A percentile compares a stretch with the other conserved stretches of the same genome.
Evolutionary conservation across 345 rosid species (phyloP).

Genomic region (Melaleuca alternifolia): DNA sequence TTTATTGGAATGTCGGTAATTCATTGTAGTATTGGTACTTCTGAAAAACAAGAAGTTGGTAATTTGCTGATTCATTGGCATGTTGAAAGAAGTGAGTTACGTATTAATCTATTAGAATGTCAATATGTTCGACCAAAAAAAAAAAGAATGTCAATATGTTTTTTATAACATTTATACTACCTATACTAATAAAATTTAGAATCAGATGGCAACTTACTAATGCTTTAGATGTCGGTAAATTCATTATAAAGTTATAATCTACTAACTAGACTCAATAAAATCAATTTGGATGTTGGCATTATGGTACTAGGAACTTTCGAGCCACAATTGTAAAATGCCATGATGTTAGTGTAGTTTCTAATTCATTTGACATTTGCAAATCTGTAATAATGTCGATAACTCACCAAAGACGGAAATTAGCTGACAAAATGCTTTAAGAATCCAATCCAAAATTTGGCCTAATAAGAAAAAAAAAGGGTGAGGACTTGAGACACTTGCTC

Average conservation of each 20-base stretch:
- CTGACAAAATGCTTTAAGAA: background rate
- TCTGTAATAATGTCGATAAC: background rate
- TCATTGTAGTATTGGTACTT: background rate
- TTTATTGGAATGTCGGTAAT: too few species aligned
- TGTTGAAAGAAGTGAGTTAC: background rate
- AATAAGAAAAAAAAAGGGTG: fast-evolving
- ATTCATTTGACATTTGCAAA: background rate
- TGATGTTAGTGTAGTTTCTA: background rate
- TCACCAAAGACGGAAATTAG: background rate
- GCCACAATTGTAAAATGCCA: background rate
- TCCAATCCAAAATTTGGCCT: background rate
- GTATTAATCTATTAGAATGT: background rate
- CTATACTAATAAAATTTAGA: background rate
- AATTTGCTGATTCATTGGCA: too few species aligned
- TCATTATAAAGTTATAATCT: background rate
- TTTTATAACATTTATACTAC: background rate
- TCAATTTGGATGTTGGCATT: background rate
- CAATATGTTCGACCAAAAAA: too few species aligned
- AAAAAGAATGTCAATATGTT: background rate
- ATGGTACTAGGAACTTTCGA: background rate
- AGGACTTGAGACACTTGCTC: too few species aligned
- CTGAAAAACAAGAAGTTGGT: too few species aligned
- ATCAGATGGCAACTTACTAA: background rate
- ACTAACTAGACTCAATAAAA: background rate
- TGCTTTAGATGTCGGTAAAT: background rate